These are phyloP conservation scores for Populus hybrid DNA, from an alignment of 441 rosid genomes.

Conservation along the genomic window DNA sequence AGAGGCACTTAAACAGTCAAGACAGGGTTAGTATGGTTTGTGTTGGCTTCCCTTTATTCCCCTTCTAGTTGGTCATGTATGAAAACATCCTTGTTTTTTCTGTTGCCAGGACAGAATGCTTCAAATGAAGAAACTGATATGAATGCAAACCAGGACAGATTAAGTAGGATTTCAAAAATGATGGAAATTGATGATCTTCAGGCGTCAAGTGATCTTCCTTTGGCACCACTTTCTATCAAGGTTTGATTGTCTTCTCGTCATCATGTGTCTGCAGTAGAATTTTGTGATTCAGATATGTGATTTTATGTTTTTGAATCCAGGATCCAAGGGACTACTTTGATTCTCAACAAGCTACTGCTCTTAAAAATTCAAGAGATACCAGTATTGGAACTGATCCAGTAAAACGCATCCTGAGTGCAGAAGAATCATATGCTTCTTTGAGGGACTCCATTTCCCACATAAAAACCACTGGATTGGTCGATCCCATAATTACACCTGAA, in stretches of 20 bases:
- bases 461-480: conserved; percentile 50
- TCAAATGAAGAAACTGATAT: conserved; percentile 47
- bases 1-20: conserved; percentile 74
- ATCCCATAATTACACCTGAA: conserved; percentile 70
- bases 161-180: conserved; percentile 48
- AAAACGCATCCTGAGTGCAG: conserved; percentile 40
- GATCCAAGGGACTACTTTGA: conserved; percentile 97
- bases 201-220: conserved; percentile 56
- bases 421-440: conserved; percentile 66
- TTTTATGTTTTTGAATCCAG: conserved; percentile 39
- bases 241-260: conserved; percentile 28
- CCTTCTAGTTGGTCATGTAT: conserved; percentile 9
- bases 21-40: conserved; percentile 49
- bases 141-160: conserved; percentile 44
- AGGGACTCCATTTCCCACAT: conserved; percentile 60
- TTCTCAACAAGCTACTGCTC: conserved; percentile 80
- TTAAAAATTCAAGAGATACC: conserved; percentile 48
- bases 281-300: conserved; percentile 5
- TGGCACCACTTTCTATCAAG: conserved; percentile 88
- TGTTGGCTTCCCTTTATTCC: conserved; percentile 13
- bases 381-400: conserved; percentile 34
- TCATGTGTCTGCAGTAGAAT: conserved; percentile 12
- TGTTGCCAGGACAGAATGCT: conserved; percentile 28
- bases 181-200: conserved; percentile 90
- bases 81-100: conserved; percentile 11